These are phyloP conservation scores for Kodamaea ohmeri DNA, from an alignment of 1,139 yeast genomes.

Conservation along the genomic window DNA sequence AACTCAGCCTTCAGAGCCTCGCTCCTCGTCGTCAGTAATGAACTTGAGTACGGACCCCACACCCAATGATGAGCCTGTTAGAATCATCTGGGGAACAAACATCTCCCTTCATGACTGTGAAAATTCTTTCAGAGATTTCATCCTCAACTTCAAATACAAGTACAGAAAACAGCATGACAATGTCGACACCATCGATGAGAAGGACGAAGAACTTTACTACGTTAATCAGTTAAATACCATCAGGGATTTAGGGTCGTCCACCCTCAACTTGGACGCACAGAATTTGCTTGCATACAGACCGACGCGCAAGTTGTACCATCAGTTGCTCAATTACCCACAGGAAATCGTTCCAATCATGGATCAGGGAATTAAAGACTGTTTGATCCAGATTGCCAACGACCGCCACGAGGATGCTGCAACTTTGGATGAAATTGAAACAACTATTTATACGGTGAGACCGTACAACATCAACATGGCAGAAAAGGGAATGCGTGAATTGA, in stretches of 20 bases:
- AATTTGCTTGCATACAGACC: conserved; percentile 75
- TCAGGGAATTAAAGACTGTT: conserved; percentile 87
- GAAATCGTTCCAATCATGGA: conserved; percentile 98
- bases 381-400: conserved; percentile 75
- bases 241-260: conserved; percentile 76
- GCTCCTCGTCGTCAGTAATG: conserved; percentile 27
- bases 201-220: conserved; percentile 74
- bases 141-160: conserved; percentile 78
- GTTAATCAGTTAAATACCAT: conserved; percentile 70
- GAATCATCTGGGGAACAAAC: conserved; percentile 98
- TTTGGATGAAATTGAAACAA: conserved; percentile 73
- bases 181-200: conserved; percentile 35
- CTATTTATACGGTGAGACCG: conserved; percentile 84
- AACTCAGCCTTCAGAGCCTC: conserved; percentile 7
- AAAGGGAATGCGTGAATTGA: conserved; percentile 89
- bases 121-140: conserved; percentile 73
- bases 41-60: conserved; percentile 29
- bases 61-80: conserved; percentile 60
- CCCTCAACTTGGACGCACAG: conserved; percentile 78
- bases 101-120: conserved; percentile 88
- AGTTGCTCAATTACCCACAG: conserved; percentile 88
- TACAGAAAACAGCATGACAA: conserved; percentile 65
- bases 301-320: conserved; percentile 78
- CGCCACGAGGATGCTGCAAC: conserved; percentile 38
- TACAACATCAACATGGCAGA: conserved; percentile 63